Evolutionary conservation across 164 flowering plant genomes (phyloP), one percentile per base, ranked within the genome.

Genomic region (Annona squamosa): DNA sequence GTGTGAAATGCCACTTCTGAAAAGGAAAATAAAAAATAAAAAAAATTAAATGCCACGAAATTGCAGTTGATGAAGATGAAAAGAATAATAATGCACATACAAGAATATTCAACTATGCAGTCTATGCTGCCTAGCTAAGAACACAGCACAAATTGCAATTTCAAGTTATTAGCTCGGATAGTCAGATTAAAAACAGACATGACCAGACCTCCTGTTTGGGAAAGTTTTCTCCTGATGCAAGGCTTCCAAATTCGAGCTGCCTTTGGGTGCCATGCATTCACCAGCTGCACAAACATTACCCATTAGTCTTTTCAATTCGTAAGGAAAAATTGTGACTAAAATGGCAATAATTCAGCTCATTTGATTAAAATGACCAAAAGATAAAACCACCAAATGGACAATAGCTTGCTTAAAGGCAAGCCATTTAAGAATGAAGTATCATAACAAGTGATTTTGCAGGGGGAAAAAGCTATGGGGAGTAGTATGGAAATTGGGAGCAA

Each of bases 171-270:
- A 66, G 26, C 75, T 46, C 70, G 18, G 48, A 41, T 26, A 7
- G 66, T 5, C 48, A 5, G 13, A 43, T 16, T 16, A 72, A 80
- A 72, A 65, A 59, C 82, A 73, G 68, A 91, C 98, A 26, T 26
- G 37, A 26, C 37, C 37, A 26, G 37, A 26, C 37, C 37, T 26
- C 37, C 98, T 90, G 87, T 59, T 73, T 78, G 76, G 63, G 87
- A 69, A 62, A 67, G 71, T 63, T 71, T 82, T 74, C 69, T 73
- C n/a, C 77, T 81, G 18, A 81, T 76, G 77, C 88, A 88, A 48
- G 96, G 94, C 79, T 83, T 86, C 98, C 98, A 93, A 76, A 68
- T 69, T 82, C 81, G 85, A 79, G 75, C 86, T 42, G 63, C 57
- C 69, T 82, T 88, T 48, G 82, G 78, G 74, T 82, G 84, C 98